Evolutionary conservation across 2,329 filamentous ascomycete species (phyloP).

Genomic region (Penicillium sp.): DNA sequence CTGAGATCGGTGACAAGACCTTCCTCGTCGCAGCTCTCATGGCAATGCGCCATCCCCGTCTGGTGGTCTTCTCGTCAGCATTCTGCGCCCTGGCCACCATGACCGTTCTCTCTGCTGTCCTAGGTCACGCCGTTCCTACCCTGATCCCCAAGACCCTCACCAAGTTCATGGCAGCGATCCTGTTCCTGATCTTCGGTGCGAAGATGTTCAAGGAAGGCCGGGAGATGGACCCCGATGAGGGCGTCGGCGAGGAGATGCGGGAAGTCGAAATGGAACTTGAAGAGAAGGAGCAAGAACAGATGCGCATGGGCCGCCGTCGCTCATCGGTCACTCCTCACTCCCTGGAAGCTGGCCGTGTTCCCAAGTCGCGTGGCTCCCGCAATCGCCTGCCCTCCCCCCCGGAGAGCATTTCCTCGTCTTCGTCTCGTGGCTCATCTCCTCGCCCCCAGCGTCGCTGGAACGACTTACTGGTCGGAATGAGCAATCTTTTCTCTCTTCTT

Average conservation of each 20-base stretch:
- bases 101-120: constrained; percentile 89
- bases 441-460: constrained; percentile 46
- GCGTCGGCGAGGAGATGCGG: constrained; percentile 94
- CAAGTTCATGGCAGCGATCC: constrained; percentile 75
- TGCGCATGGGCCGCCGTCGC: constrained; percentile 64
- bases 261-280: constrained; percentile 93
- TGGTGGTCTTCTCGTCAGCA: constrained; percentile 94
- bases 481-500: constrained; percentile 83
- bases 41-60: constrained; percentile 96
- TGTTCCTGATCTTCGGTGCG: constrained; percentile 88
- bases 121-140: constrained; percentile 88
- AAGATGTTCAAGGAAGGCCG: constrained; percentile 84
- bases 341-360: constrained; percentile 75
- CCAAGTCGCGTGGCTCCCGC: constrained; percentile 68
- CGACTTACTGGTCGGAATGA: constrained; percentile 62
- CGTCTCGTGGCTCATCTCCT: constrained; percentile 61
- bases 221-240: constrained; percentile 84
- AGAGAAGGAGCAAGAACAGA: constrained; percentile 80
- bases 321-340: constrained; percentile 72
- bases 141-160: constrained; percentile 89
- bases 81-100: constrained; percentile 88
- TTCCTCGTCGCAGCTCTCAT: constrained; percentile 96
- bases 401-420: constrained; percentile 76
- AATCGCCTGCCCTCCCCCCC: constrained; percentile 77
- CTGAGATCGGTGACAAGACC: constrained; percentile 97